phyloP scores from a whole-genome alignment of 495 filamentous ascomycete species.

The Xylaria sp. region DNA sequence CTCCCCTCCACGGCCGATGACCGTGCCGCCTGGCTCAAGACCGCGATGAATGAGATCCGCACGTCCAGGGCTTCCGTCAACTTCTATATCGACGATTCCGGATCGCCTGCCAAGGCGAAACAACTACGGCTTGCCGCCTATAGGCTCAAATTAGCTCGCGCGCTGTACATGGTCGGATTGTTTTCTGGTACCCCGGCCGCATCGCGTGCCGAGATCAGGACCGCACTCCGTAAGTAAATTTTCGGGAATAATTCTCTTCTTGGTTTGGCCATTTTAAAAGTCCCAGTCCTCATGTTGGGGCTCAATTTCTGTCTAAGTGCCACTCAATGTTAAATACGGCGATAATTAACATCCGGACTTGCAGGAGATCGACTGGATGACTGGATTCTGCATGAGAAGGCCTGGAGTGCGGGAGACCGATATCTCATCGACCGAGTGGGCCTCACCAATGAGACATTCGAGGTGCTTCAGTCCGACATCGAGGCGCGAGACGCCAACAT shows the following conservation, averaged over 20 bases:
- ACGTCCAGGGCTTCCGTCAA: not conserved
- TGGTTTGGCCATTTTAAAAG: not conserved
- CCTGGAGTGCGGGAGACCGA: slow-evolving; percentile 27
- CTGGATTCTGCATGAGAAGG: slow-evolving; percentile 31
- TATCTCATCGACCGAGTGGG: not conserved
- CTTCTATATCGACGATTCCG: not conserved
- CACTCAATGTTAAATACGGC: too few relatives aligned
- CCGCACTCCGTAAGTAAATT: slow-evolving; percentile 2
- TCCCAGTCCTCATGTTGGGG: too few relatives aligned
- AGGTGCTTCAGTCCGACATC: not conserved
- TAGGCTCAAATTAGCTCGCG: slow-evolving; percentile 8
- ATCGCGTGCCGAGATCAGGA: not conserved
- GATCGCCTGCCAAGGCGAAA: not conserved
- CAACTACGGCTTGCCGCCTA: slow-evolving; percentile 6
- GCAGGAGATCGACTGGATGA: slow-evolving; percentile 28
- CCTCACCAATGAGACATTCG: not conserved
- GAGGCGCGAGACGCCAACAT: slow-evolving; percentile 3
- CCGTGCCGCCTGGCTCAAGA: not conserved
- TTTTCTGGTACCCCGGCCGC: not conserved
- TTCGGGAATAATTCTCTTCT: not conserved
- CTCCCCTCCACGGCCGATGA: not conserved
- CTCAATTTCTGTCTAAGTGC: not conserved
- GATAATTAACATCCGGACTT: not conserved
- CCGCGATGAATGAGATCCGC: not conserved
- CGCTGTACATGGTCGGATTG: slow-evolving; percentile 6